These are phyloP conservation scores for Penicillium sp. DNA, from an alignment of 2,329 filamentous ascomycete species.

Conservation along the genomic window DNA sequence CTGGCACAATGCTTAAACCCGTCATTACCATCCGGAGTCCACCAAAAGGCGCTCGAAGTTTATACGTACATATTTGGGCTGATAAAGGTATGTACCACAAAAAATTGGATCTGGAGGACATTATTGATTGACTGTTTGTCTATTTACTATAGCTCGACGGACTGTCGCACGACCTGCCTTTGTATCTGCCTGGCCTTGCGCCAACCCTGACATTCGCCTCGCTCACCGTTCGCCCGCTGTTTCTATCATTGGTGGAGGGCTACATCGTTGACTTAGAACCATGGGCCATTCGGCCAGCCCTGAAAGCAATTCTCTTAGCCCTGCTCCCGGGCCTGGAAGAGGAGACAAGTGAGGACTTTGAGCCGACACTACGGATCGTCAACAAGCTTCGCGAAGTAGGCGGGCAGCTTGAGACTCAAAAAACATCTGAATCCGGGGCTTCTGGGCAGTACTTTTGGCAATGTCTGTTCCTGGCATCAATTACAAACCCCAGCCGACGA, in stretches of 20 bases:
- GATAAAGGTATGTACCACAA: slow-evolving; percentile 63
- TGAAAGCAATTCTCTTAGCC: slow-evolving; percentile 88
- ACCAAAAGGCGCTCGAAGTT: slow-evolving; percentile 95
- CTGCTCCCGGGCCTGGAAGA: slow-evolving; percentile 90
- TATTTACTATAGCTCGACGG: slow-evolving; percentile 58
- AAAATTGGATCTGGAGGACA: background rate
- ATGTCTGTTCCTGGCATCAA: slow-evolving; percentile 89
- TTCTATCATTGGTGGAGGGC: slow-evolving; percentile 78
- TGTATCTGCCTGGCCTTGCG: slow-evolving; percentile 88
- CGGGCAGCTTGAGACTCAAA: slow-evolving; percentile 53
- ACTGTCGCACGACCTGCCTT: slow-evolving; percentile 74
- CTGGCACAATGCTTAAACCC: slow-evolving; percentile 95
- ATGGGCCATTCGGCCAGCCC: slow-evolving; percentile 73
- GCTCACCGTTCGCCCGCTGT: slow-evolving; percentile 81
- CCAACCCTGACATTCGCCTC: slow-evolving; percentile 93
- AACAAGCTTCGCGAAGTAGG: slow-evolving; percentile 70
- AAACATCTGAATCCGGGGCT: slow-evolving; percentile 54
- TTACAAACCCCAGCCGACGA: slow-evolving; percentile 82
- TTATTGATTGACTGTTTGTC: slow-evolving; percentile 12
- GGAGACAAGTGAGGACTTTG: slow-evolving; percentile 96
- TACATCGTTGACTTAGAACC: slow-evolving; percentile 74
- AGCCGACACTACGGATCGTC: slow-evolving; percentile 75
- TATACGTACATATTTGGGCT: slow-evolving; percentile 86
- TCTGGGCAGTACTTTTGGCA: slow-evolving; percentile 96
- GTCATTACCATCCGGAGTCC: slow-evolving; percentile 87